Percentiles rank a stretch among this genome's conserved stretches.
These are phyloP conservation scores for Fragilaria crotonensis DNA, from an alignment of 108 stramenopile species.

Conservation along the genomic window DNA sequence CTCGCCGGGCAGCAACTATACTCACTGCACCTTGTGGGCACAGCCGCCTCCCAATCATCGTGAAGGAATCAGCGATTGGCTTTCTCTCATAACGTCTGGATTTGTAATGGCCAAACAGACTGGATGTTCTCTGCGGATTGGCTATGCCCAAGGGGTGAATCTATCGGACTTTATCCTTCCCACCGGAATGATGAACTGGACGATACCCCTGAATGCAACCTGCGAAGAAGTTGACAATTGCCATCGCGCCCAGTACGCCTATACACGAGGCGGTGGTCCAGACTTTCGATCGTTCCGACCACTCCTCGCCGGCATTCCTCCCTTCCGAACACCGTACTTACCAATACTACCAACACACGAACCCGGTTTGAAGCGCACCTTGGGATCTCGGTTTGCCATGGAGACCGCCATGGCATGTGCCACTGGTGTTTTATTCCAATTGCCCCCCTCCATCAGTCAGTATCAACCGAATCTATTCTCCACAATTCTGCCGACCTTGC, in stretches of 20 bases:
- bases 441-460: not conserved
- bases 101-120: conserved; percentile 3
- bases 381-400: conserved; percentile 1
- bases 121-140: not conserved
- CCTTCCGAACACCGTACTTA: not conserved
- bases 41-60: not conserved
- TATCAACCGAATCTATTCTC: conserved; percentile 14
- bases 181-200: conserved; percentile 1
- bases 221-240: not conserved
- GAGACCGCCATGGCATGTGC: conserved; percentile 11
- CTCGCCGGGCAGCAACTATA: not conserved
- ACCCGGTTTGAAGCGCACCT: not conserved
- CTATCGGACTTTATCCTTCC: not conserved
- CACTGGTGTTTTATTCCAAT: conserved; percentile 4
- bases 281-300: not conserved
- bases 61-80: conserved; percentile 3
- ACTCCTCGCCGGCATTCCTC: not conserved
- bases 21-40: not conserved
- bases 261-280: not conserved
- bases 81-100: not conserved
- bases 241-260: not conserved
- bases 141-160: conserved; percentile 1
- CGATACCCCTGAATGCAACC: not conserved
- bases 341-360: not conserved
- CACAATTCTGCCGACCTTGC: conserved; percentile 9